Evolutionary conservation across 2,329 filamentous ascomycete genomes (phyloP), one percentile per base, ranked within the genome.

Genomic region (Verticillium albo-atrum): DNA sequence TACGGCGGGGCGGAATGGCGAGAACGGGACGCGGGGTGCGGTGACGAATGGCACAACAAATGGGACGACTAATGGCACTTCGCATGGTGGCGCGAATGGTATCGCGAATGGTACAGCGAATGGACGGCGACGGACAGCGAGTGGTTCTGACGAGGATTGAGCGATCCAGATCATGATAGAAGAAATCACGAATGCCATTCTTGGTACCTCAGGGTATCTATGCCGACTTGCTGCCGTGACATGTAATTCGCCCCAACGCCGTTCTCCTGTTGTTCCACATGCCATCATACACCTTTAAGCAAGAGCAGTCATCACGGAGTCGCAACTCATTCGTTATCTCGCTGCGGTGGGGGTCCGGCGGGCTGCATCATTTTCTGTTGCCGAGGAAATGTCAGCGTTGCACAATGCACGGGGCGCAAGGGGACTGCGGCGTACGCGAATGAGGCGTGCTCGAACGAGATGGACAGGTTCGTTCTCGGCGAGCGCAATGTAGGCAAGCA

Each of bases 401-500:
- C 7, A 10, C 4, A 12, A n/a, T 23, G 42, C 20, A 47, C 1
- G 15, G 34, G 6, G 9, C 20, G 3, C 4, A 7, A 6, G 20
- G n/a, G 42, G 42, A 20, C 9, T 4, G 5, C 26, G 28, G 73
- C 77, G 54, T 70, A 86, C 83, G 71, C 96, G 89, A 67, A 98
- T 89, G 78, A 97, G 83, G 74, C 87, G 82, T 15, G 89, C 86
- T 63, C 92, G 83, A 57, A 95, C 86, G 74, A 92, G 91, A 74
- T 92, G 89, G 60, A 89, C 82, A 6, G 90, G 84, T 74, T 96
- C 91, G 54, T 95, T 95, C 78, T 96, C 87, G 0, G 93, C 94
- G 55, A 98, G 87, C 20, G 90, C 84, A 81, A 97, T 92, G 74
- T 97, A 97, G 42, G 90, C 87, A 17, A 98, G 82, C 62, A 97